Evolutionary conservation across 768 basidiomycete genomes (phyloP).

Genomic region (Hericium erinaceus): DNA sequence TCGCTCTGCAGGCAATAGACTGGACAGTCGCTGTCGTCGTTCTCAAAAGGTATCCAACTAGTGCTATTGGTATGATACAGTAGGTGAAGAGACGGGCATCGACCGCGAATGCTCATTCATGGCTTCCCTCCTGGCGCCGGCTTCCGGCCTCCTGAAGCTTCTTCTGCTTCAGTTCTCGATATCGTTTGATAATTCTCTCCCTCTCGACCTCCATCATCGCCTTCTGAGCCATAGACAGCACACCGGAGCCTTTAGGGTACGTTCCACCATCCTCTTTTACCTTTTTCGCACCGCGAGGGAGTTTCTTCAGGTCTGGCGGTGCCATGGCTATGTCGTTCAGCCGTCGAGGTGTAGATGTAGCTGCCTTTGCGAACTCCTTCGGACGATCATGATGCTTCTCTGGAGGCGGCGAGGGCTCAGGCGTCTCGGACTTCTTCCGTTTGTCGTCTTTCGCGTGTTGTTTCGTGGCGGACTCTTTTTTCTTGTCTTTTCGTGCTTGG

Average conservation of each 20-base stretch:
- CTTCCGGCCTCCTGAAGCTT: not conserved
- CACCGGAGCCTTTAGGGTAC: constrained; percentile 21
- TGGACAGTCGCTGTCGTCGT: no score
- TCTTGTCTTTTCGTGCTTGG: constrained; percentile 28
- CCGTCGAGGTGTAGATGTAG: constrained; percentile 50
- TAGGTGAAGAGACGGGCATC: no score
- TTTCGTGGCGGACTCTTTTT: constrained; percentile 11
- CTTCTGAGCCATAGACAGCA: constrained; percentile 68
- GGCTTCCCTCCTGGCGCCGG: no score
- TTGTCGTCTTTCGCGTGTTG: constrained; percentile 4
- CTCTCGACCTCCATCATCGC: constrained; percentile 70
- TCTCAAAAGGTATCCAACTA: no score
- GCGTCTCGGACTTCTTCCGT: not conserved
- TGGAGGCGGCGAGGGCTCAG: not conserved
- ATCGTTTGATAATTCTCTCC: constrained; percentile 56
- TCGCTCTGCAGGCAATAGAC: no score
- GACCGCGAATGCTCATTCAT: no score
- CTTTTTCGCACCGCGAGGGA: constrained; percentile 37
- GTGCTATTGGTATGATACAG: no score
- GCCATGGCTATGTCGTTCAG: constrained; percentile 65
- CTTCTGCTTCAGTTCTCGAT: constrained; percentile 56
- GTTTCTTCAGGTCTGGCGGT: constrained; percentile 51
- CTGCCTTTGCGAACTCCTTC: constrained; percentile 40
- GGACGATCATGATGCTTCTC: constrained; percentile 9
- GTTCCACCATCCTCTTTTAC: constrained; percentile 4